phyloP scores from a whole-genome alignment of 768 basidiomycete species.

The Lanmaoa rubissima region DNA sequence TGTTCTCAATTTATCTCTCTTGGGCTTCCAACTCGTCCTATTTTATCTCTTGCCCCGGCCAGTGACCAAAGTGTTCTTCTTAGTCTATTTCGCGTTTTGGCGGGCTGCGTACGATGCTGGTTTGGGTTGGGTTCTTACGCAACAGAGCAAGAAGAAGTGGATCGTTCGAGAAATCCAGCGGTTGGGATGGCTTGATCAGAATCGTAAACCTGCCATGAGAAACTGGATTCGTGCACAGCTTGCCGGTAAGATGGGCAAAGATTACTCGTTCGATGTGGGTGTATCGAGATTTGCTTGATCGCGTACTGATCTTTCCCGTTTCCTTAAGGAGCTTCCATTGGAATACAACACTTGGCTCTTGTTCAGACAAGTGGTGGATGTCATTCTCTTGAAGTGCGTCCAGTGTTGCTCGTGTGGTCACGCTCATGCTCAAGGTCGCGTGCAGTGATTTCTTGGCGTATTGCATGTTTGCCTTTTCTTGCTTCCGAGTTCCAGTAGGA shows the following conservation, averaged over 20 bases:
- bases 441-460: conserved; percentile 90
- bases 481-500: conserved; percentile 80
- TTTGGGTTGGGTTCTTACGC: conserved; percentile 89
- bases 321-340: conserved; percentile 72
- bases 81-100: conserved; percentile 93
- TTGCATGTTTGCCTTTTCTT: conserved; percentile 92
- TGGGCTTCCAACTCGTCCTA: conserved; percentile 74
- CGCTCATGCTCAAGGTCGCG: conserved; percentile 3
- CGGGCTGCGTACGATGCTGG: conserved; percentile 88
- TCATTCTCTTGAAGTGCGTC: conserved; percentile 91
- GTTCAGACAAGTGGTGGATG: conserved; percentile 93
- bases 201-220: conserved; percentile 58
- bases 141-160: conserved; percentile 95
- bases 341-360: conserved; percentile 98
- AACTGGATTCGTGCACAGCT: conserved; percentile 87
- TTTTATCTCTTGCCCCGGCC: conserved; percentile 64
- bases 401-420: not conserved
- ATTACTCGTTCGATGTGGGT: conserved; percentile 89
- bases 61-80: conserved; percentile 65
- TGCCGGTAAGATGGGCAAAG: conserved; percentile 89
- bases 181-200: conserved; percentile 86
- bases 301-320: not conserved
- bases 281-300: not conserved
- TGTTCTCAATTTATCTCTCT: conserved; percentile 74
- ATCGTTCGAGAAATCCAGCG: conserved; percentile 79